Evolutionary conservation across 768 basidiomycete species (phyloP).

Genomic region (Coprinopsis sp.): DNA sequence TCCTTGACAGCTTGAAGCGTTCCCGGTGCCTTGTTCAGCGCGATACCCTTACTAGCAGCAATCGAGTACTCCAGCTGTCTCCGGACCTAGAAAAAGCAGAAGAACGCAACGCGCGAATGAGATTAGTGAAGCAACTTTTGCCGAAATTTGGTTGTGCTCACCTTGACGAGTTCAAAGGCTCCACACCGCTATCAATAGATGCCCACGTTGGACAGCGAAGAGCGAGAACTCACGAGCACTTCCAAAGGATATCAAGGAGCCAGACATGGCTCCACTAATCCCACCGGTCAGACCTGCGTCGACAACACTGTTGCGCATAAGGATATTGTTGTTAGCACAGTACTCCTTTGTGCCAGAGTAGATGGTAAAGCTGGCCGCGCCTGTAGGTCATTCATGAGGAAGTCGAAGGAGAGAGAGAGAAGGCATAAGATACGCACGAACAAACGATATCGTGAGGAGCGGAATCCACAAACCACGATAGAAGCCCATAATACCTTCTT

Average conservation of each 20-base stretch:
- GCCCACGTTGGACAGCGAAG: not conserved
- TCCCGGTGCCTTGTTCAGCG: conserved; percentile 70
- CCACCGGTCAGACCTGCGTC: conserved; percentile 78
- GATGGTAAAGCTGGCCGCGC: conserved; percentile 88
- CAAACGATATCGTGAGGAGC: conserved; percentile 91
- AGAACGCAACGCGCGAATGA: conserved; percentile 3
- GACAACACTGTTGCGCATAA: conserved; percentile 53
- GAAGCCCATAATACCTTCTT: conserved; percentile 86
- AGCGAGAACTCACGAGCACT: conserved; percentile 70
- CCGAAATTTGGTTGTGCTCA: conserved; percentile 24
- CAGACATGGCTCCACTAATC: conserved; percentile 82
- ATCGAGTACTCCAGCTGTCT: conserved; percentile 91
- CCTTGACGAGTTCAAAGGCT: conserved; percentile 96
- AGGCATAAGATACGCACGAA: conserved; percentile 59
- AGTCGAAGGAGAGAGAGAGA: conserved; percentile 2
- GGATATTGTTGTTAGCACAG: conserved; percentile 53
- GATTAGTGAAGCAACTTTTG: not conserved
- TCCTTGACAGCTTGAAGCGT: conserved; percentile 77
- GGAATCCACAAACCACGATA: conserved; percentile 91
- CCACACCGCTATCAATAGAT: conserved; percentile 1
- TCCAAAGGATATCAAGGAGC: conserved; percentile 82
- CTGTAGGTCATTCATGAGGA: conserved; percentile 30
- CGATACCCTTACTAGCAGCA: conserved; percentile 70
- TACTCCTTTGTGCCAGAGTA: conserved; percentile 81
- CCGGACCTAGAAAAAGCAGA: conserved; percentile 53